Evolutionary conservation across 2,329 filamentous ascomycete species (phyloP), one percentile per base, ranked within the genome.

Genomic region (Neocatenulostroma microsporum): DNA sequence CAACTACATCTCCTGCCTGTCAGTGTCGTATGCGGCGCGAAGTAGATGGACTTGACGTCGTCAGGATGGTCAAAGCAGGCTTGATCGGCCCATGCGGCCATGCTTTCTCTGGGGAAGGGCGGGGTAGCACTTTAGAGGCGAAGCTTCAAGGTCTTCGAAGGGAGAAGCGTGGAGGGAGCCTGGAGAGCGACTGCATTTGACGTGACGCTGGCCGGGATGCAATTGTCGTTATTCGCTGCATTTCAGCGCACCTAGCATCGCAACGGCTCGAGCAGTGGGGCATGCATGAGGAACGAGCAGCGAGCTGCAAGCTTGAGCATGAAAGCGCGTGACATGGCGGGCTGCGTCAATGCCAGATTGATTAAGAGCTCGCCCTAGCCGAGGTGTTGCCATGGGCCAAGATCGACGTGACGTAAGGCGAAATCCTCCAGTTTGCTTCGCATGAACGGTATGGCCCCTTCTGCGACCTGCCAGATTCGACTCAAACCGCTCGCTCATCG

Each of bases 21-120:
- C 27, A 28, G 42, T 44, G 41, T 44, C 45, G 47, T 44, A 46
- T 48, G 45, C 42, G 43, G 45, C 45, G 47, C 21, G 30, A 39
- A 26, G 20, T 29, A 29, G 28, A 33, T 21, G 31, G 34, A 29
- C 36, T 42, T 46, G 44, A 50, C 42, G 40, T 48, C 39, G 47
- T 33, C 35, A 27, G 42, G 20, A 29, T 30, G 37, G 17, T 30
- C 10, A 44, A 42, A 46, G 46, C 41, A 42, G 43, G 43, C 39
- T 41, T 39, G 19, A 31, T 20, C 23, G 23, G 9, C 23, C n/a
- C n/a, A 24, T 8, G 23, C 23, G n/a, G 23, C 8, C n/a, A 24
- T 15, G 27, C 27, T 30, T 30, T 15, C 8, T 9, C 9, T 8
- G 23, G 23, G 23, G 23, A 24, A 8, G 10, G 20, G 12, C 31